Evolutionary conservation across 768 basidiomycete species (phyloP).

Genomic region (Scleroderma bovista): DNA sequence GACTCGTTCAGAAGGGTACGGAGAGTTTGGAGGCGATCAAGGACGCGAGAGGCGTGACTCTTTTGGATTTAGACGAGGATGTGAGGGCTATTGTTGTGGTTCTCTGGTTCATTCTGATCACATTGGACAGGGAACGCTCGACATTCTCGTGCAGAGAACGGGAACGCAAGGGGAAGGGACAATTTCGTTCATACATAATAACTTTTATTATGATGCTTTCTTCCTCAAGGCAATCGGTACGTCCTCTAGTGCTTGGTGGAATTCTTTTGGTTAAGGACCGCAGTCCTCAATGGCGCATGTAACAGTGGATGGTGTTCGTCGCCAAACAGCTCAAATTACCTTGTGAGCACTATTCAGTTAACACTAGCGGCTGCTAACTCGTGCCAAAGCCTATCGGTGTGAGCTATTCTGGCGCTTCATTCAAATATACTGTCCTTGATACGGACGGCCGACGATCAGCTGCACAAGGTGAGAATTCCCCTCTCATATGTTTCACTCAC

Average conservation of each 20-base stretch:
- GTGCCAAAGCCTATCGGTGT: slow-evolving; percentile 78
- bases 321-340: slow-evolving; percentile 60
- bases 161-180: slow-evolving; percentile 60
- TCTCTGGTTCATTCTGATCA: slow-evolving; percentile 49
- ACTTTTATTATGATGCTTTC: slow-evolving; percentile 97
- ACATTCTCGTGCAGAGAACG: slow-evolving; percentile 86
- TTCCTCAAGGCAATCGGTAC: slow-evolving; percentile 94
- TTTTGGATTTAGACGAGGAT: slow-evolving; percentile 94
- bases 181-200: slow-evolving; percentile 86
- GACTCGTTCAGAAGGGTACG: slow-evolving; percentile 47
- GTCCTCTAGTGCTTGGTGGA: slow-evolving; percentile 17
- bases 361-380: slow-evolving; percentile 4
- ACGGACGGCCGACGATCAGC: slow-evolving; percentile 84
- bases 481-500: slow-evolving; percentile 3
- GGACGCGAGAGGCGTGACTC: slow-evolving; percentile 75
- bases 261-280: not conserved
- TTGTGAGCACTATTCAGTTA: slow-evolving; percentile 45
- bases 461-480: slow-evolving; percentile 64
- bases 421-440: slow-evolving; percentile 95
- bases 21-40: slow-evolving; percentile 58
- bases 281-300: slow-evolving; percentile 93
- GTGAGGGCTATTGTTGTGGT: slow-evolving; percentile 41
- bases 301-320: slow-evolving; percentile 71
- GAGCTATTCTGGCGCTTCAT: slow-evolving; percentile 90
- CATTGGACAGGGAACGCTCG: slow-evolving; percentile 83